phyloP scores from a whole-genome alignment of 2,329 filamentous ascomycete species.

The Cladophialophora carrionii region DNA sequence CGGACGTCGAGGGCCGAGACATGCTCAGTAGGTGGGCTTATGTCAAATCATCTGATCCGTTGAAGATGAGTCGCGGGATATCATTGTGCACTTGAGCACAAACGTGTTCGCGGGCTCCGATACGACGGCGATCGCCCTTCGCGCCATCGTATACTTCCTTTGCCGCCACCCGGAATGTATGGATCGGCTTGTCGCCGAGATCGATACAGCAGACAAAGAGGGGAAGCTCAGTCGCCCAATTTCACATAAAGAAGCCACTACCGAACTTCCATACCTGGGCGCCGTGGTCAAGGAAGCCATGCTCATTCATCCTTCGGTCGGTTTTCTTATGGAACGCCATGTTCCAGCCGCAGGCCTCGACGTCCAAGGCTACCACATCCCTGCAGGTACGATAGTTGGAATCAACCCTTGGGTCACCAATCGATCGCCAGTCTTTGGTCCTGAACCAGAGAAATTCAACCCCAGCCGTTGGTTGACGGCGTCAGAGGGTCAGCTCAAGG shows the following conservation, averaged over 20 bases:
- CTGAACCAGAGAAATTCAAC: conserved; percentile 35
- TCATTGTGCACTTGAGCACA: conserved; percentile 40
- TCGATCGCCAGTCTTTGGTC: conserved; percentile 28
- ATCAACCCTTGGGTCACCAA: conserved; percentile 41
- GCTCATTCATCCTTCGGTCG: conserved; percentile 38
- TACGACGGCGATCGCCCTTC: conserved; percentile 34
- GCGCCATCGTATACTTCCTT: conserved; percentile 69
- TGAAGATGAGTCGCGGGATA: conserved; percentile 41
- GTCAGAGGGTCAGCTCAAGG: conserved; percentile 36
- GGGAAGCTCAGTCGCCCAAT: conserved; percentile 32
- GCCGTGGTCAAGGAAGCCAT: conserved; percentile 34
- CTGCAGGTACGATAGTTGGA: conserved; percentile 32
- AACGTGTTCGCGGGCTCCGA: conserved; percentile 41
- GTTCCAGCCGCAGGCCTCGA: conserved; percentile 35
- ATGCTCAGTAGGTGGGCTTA: conserved; percentile 43
- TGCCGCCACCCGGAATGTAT: conserved; percentile 60
- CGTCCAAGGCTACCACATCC: conserved; percentile 31
- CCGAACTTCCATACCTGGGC: conserved; percentile 28
- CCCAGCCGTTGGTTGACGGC: conserved; percentile 43
- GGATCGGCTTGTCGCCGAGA: conserved; percentile 28
- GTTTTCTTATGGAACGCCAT: conserved; percentile 38
- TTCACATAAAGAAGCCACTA: conserved; percentile 38
- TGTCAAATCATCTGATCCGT: conserved; percentile 40
- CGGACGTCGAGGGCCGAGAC: conserved; percentile 35
- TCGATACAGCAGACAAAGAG: conserved; percentile 28